A percentile compares a stretch with the other conserved stretches of the same genome.
These are phyloP conservation scores for Melastoma candidum DNA, from an alignment of 441 rosid genomes.

Conservation along the genomic window DNA sequence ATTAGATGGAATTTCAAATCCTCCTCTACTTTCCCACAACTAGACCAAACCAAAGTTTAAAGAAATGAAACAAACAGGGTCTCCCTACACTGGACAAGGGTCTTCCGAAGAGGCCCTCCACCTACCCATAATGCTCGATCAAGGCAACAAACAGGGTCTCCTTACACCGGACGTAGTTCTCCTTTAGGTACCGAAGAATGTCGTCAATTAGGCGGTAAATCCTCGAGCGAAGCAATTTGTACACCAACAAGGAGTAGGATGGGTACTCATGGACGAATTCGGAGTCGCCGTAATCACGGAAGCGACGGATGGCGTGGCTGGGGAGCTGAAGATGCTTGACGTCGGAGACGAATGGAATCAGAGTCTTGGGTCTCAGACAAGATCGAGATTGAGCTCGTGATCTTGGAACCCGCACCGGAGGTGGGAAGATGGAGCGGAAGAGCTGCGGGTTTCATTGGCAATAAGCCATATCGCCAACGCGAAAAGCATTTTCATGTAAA, in stretches of 20 bases:
- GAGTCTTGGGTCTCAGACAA: background rate
- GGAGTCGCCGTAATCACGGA: conserved; percentile 35
- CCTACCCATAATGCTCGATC: conserved; percentile 68
- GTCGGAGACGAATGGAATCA: conserved; percentile 38
- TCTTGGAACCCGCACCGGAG: too few relatives aligned
- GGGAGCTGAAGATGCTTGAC: conserved; percentile 50
- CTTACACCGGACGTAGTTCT: conserved; percentile 37
- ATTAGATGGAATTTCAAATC: too few relatives aligned
- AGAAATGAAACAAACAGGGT: too few relatives aligned
- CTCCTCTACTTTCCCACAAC: too few relatives aligned
- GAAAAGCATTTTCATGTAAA: too few relatives aligned
- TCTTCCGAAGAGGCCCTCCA: conserved; percentile 34
- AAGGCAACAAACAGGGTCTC: conserved; percentile 60
- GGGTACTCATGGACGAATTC: conserved; percentile 72
- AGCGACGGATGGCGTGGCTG: conserved; percentile 58
- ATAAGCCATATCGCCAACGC: too few relatives aligned
- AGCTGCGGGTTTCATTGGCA: too few relatives aligned
- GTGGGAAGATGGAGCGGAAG: too few relatives aligned
- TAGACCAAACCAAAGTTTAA: conserved; percentile 9
- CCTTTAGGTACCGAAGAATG: conserved; percentile 31
- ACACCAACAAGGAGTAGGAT: conserved; percentile 62
- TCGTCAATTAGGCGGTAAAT: conserved; percentile 48
- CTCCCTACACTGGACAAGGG: too few relatives aligned
- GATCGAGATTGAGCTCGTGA: too few relatives aligned
- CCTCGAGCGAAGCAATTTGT: conserved; percentile 61